Conservation (phyloP, 2,329 filamentous ascomycete genomes). For the Arthroderma sp. region DNA sequence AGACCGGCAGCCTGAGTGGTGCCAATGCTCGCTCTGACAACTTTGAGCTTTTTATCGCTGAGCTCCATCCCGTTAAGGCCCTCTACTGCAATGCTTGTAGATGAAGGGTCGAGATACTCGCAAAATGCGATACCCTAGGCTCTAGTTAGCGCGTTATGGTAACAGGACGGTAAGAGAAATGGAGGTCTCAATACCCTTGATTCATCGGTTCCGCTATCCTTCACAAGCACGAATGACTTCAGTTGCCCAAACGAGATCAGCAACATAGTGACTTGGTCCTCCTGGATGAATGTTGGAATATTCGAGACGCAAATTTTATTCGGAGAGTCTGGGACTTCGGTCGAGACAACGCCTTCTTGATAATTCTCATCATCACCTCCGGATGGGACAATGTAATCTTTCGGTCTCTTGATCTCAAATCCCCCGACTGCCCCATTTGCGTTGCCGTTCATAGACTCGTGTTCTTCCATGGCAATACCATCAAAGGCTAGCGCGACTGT, state of each 20-base stretch:
- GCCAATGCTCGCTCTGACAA: conserved; percentile 80
- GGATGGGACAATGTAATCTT: conserved; percentile 91
- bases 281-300: conserved; percentile 73
- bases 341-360: conserved; percentile 64
- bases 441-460: conserved; percentile 44
- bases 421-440: conserved; percentile 40
- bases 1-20: conserved; percentile 83
- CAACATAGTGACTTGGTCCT: conserved; percentile 84
- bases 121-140: conserved; percentile 86
- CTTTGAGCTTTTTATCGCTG: conserved; percentile 72
- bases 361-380: conserved; percentile 59
- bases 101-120: conserved; percentile 66
- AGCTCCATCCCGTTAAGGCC: conserved; percentile 88
- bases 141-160: conserved; percentile 5
- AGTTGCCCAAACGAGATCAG: conserved; percentile 83
- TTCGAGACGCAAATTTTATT: conserved; percentile 93
- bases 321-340: conserved; percentile 73
- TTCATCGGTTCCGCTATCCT: conserved; percentile 72
- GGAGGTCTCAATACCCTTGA: conserved; percentile 53
- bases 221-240: conserved; percentile 81
- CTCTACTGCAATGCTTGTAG: conserved; percentile 75
- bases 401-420: conserved; percentile 70
- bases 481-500: conserved; percentile 85
- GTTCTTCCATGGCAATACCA: conserved; percentile 73
- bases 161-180: not conserved